Conservation (phyloP, 2,329 filamentous ascomycete species). For the Talaromyces funiculosus region DNA sequence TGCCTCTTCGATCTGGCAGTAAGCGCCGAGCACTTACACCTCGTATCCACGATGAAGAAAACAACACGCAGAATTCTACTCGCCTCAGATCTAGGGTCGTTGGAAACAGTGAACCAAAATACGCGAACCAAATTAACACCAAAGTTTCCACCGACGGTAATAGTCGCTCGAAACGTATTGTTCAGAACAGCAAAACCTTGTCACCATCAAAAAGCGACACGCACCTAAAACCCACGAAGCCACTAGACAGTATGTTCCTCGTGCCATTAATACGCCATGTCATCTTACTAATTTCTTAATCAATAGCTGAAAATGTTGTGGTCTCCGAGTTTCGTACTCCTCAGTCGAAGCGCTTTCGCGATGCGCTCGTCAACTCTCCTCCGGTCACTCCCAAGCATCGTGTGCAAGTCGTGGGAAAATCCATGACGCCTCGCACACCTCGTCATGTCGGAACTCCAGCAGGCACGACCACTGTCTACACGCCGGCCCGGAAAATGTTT, state of each 20-base stretch:
- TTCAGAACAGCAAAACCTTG: conserved; percentile 37
- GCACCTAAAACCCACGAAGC: conserved; percentile 37
- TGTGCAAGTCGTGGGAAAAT: conserved; percentile 68
- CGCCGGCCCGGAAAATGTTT: conserved; percentile 80
- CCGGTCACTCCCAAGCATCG: conserved; percentile 78
- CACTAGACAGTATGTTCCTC: conserved; percentile 28
- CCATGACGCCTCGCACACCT: conserved; percentile 72
- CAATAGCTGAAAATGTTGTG: conserved; percentile 40
- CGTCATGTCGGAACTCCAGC: conserved; percentile 65
- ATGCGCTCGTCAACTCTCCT: conserved; percentile 64
- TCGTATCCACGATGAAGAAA: conserved; percentile 35
- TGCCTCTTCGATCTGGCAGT: conserved; percentile 37
- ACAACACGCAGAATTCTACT: conserved; percentile 22
- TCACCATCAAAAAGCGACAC: conserved; percentile 46
- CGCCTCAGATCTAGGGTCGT: conserved; percentile 35
- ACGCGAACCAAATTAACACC: conserved; percentile 24
- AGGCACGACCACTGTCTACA: conserved; percentile 70
- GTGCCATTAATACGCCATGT: background rate
- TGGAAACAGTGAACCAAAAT: conserved; percentile 18
- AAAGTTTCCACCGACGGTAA: conserved; percentile 26
- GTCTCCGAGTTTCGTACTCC: conserved; percentile 42
- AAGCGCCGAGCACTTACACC: conserved; percentile 46
- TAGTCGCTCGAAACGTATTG: conserved; percentile 46
- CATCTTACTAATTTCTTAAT: background rate
- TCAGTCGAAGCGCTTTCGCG: conserved; percentile 59